Evolutionary conservation across 2,329 filamentous ascomycete genomes (phyloP), one percentile per base, ranked within the genome.

Genomic region (Pseudocercospora fijiensis): DNA sequence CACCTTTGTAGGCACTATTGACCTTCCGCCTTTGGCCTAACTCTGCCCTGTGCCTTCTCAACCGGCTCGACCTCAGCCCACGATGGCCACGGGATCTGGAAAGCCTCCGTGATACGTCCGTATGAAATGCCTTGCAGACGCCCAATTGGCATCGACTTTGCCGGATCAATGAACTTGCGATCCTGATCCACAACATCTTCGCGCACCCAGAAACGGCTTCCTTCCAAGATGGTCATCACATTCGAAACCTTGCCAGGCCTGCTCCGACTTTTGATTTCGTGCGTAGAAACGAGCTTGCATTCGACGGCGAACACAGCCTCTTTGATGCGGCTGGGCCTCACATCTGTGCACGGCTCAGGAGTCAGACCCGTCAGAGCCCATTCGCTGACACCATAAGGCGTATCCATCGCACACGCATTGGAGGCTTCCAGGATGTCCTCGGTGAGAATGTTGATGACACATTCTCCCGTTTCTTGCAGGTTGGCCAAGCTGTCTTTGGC

Each of bases 91-190:
- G 83, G 85, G 37, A 96, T 77, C 80, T 96, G 92, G 37, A 90
- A 78, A 0, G 79, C 88, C 65, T 92, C 86, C 0, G 84, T 88
- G 0, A 84, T 81, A 56, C 92, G 83, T 0, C 83, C 88, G 75
- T 96, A 96, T 0, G 88, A 88, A 71, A 96, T 94, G 0, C 93
- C 93, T 28, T 92, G 92, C 37, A 96, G 71, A 37, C 92, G 85
- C 67, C 86, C 86, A 10, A 96, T 83, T 0, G 93, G 91, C 69
- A 85, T 86, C 64, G 96, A 79, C 82, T 78, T 76, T 56, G 79
- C 83, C 9, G 90, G 85, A 76, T 94, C 90, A 61, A 97, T 81
- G 33, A 90, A 71, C 68, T 86, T 90, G 71, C 82, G 83, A 10
- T 91, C 87, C 73, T 90, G 86, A 71, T 95, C 90, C 64, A 96